Conservation (phyloP, 2,329 filamentous ascomycete genomes). For the Balansia obtecta region DNA sequence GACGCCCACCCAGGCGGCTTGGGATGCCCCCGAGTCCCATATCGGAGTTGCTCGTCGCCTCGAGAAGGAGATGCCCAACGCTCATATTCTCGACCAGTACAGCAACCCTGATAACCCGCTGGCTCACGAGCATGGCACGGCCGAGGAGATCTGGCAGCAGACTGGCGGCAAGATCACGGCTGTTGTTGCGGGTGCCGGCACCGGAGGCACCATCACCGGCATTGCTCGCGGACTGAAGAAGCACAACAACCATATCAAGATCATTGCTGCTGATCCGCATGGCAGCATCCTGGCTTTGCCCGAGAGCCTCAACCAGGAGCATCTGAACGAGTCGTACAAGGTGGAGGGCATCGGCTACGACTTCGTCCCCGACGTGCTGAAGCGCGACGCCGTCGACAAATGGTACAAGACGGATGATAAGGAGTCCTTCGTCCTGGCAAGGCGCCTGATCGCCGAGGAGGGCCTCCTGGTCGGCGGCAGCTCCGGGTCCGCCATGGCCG, state of each 20-base stretch:
- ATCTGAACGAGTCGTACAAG: constrained; percentile 80
- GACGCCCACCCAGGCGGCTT: constrained; percentile 90
- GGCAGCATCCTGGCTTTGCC: constrained; percentile 86
- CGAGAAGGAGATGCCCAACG: constrained; percentile 91
- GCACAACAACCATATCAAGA: constrained; percentile 73
- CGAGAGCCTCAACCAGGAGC: constrained; percentile 63
- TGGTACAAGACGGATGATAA: constrained; percentile 98
- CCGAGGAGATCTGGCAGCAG: constrained; percentile 92
- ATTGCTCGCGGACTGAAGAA: constrained; percentile 76
- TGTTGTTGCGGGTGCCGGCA: constrained; percentile 84
- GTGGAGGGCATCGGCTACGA: constrained; percentile 98
- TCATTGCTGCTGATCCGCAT: constrained; percentile 84
- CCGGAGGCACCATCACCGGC: constrained; percentile 89
- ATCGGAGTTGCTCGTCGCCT: constrained; percentile 87
- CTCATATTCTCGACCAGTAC: constrained; percentile 96
- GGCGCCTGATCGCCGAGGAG: constrained; percentile 85
- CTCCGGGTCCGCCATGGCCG: constrained; percentile 83
- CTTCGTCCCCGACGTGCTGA: constrained; percentile 89
- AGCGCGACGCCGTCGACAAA: constrained; percentile 67
- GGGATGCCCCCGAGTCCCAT: constrained; percentile 88
- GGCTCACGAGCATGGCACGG: constrained; percentile 88
- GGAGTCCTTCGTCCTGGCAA: constrained; percentile 82
- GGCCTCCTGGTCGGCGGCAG: constrained; percentile 88
- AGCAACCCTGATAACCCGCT: constrained; percentile 81
- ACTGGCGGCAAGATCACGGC: constrained; percentile 71